Base-by-base conservation (phyloP, 2,329 filamentous ascomycete species). In the Scedosporium aurantiacum region DNA sequence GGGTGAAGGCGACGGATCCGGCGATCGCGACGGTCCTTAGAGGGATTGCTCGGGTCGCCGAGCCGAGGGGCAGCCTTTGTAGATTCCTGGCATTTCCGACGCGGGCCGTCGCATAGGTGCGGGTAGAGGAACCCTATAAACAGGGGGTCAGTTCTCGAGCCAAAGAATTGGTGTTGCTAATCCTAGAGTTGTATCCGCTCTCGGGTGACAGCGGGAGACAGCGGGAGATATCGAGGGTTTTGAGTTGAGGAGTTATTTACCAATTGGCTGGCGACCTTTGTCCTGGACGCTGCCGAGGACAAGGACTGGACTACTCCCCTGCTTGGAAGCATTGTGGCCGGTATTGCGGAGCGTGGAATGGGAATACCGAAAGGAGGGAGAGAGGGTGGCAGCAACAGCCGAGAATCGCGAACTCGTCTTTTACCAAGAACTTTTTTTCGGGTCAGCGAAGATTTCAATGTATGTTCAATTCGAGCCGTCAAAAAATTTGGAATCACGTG, bases 291-390 rank as follows among this genome's bases (percentile, higher is more conserved):
- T 64, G 66, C 65, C 50, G 73, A 71, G 64, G 74, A 70, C 61
- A 75, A 64, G 60, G 74, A 73, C 65, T 73, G 73, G 66, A 72
- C 70, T 67, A 76, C 70, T 68, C 74, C 76, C 75, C 75, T 74
- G 64, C 76, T 77, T 62, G 75, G 74, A 68, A 78, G 72, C 76
- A 78, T 78, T 63, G 66, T 72, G 70, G 65, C 14, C 68, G 67
- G 63, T 37, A 25, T 57, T n/a, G 55, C 10, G 2, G n/a, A 62
- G 56, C 43, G 55, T 60, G 61, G 6, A 50, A 52, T 64, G 54
- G 62, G 54, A 10, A 45, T 60, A 62, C 12, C 50, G 23, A 23
- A 54, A 16, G 2, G 18, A n/a, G n/a, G 8, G 50, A 12, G 23
- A 28, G n/a, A 23, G 23, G 23, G 21, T 23, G 21, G 23, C 18